Percentiles rank a stretch among this genome's conserved stretches.
phyloP scores from a whole-genome alignment of 768 basidiomycete genomes.

The Daedalea quercina region DNA sequence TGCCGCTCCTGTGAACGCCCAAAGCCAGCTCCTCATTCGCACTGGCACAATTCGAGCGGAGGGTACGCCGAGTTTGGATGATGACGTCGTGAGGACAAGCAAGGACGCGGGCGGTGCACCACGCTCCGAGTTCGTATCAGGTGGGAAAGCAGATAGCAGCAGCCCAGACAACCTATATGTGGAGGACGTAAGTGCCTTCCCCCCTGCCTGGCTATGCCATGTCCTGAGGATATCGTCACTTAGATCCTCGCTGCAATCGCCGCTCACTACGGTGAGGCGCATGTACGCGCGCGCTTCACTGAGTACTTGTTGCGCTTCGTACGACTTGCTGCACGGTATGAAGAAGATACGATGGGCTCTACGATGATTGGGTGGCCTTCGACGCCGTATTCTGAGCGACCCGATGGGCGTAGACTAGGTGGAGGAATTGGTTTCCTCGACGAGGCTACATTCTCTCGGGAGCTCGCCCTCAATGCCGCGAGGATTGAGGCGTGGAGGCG shows the following conservation, averaged over 20 bases:
- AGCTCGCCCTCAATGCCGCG: slow-evolving; percentile 69
- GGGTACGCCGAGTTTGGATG: slow-evolving; percentile 54
- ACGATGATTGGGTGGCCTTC: slow-evolving; percentile 75
- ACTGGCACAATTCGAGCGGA: slow-evolving; percentile 63
- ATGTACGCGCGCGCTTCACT: slow-evolving; percentile 82
- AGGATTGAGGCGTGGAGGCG: slow-evolving; percentile 92
- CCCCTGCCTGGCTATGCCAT: neutral
- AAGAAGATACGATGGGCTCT: slow-evolving; percentile 68
- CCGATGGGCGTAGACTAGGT: slow-evolving; percentile 49
- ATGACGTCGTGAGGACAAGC: slow-evolving; percentile 56
- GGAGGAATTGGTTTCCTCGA: slow-evolving; percentile 78
- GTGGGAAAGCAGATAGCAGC: slow-evolving; percentile 50
- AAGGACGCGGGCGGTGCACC: slow-evolving; percentile 41
- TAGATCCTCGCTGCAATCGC: slow-evolving; percentile 83
- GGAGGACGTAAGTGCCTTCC: slow-evolving; percentile 69
- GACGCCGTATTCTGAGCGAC: slow-evolving; percentile 39
- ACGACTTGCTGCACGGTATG: slow-evolving; percentile 83
- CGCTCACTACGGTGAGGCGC: slow-evolving; percentile 86
- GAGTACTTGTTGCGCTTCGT: slow-evolving; percentile 89
- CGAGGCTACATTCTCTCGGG: slow-evolving; percentile 55
- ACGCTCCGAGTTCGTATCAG: slow-evolving; percentile 40
- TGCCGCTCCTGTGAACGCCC: slow-evolving; percentile 25
- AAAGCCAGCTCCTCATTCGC: slow-evolving; percentile 40
- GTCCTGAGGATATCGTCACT: neutral
- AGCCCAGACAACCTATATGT: slow-evolving; percentile 89